These are phyloP conservation scores for Dissoconium aciculare DNA, from an alignment of 2,329 filamentous ascomycete genomes.

Conservation along the genomic window DNA sequence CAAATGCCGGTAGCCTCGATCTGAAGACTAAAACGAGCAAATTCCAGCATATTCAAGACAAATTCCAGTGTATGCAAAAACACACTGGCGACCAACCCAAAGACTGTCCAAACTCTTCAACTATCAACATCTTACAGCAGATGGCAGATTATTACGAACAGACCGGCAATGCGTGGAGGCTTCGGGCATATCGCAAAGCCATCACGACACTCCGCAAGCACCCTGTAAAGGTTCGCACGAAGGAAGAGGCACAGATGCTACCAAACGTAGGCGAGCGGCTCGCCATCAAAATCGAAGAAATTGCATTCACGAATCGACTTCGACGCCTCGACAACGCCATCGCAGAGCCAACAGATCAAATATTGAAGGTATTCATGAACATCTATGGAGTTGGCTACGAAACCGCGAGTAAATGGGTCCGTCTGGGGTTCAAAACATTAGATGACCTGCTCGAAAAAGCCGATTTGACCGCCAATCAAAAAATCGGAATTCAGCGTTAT, in stretches of 20 bases:
- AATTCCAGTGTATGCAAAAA: slow-evolving; percentile 46
- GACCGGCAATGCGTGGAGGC: slow-evolving; percentile 64
- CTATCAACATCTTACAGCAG: slow-evolving; percentile 60
- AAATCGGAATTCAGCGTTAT: slow-evolving; percentile 63
- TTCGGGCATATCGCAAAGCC: slow-evolving; percentile 59
- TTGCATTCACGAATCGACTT: slow-evolving; percentile 58
- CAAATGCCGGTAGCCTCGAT: slow-evolving; percentile 10
- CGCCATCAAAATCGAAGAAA: slow-evolving; percentile 79
- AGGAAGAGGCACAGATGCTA: slow-evolving; percentile 52
- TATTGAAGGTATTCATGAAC: slow-evolving; percentile 55
- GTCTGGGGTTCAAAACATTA: slow-evolving; percentile 58
- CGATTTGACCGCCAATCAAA: slow-evolving; percentile 53
- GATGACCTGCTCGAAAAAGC: slow-evolving; percentile 51
- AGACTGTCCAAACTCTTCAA: slow-evolving; percentile 61
- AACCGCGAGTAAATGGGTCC: slow-evolving; percentile 62
- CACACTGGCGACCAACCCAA: slow-evolving; percentile 30
- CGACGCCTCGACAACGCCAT: slow-evolving; percentile 56
- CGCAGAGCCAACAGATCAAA: slow-evolving; percentile 48
- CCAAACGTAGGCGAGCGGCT: slow-evolving; percentile 57
- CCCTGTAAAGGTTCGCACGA: slow-evolving; percentile 47
- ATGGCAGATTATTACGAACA: slow-evolving; percentile 67
- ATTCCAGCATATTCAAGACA: slow-evolving; percentile 21
- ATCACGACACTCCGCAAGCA: slow-evolving; percentile 60
- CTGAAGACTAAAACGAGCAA: slow-evolving; percentile 7
- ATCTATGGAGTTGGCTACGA: slow-evolving; percentile 59